These are phyloP conservation scores for Cladosporium sp. DNA, from an alignment of 2,329 filamentous ascomycete genomes.

Conservation along the genomic window DNA sequence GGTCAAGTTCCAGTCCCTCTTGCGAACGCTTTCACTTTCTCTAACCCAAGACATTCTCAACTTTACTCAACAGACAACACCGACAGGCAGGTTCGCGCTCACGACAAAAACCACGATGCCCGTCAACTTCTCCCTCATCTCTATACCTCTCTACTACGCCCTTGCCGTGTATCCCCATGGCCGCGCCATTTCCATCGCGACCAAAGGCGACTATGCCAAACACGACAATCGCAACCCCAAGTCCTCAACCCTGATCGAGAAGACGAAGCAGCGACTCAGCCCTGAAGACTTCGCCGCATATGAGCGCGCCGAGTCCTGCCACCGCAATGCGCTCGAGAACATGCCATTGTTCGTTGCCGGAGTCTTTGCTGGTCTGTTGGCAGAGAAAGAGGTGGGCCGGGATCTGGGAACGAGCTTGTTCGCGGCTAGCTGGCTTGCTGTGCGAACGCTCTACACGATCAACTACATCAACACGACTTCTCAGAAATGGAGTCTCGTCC, in stretches of 20 bases:
- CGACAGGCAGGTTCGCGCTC: too few relatives aligned
- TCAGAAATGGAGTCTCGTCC: constrained; percentile 21
- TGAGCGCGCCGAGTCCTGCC: constrained; percentile 43
- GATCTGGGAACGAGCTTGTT: constrained; percentile 32
- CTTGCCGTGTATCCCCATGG: constrained; percentile 39
- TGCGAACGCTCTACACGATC: constrained; percentile 34
- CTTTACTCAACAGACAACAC: neutral
- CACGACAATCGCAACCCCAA: constrained; percentile 45
- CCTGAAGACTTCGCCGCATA: constrained; percentile 37
- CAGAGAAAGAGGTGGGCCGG: constrained; percentile 26
- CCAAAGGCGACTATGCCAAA: constrained; percentile 31
- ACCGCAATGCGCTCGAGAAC: constrained; percentile 45
- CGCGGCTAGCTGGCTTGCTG: constrained; percentile 33
- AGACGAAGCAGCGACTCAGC: constrained; percentile 35
- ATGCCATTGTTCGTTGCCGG: constrained; percentile 43
- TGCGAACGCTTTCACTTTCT: neutral
- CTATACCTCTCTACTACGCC: constrained; percentile 42
- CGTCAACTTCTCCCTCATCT: constrained; percentile 40
- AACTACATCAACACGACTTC: constrained; percentile 34
- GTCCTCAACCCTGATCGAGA: constrained; percentile 29
- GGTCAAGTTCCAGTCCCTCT: neutral
- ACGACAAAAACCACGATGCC: constrained; percentile 12
- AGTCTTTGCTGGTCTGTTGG: constrained; percentile 41
- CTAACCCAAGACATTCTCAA: neutral
- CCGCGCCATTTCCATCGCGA: constrained; percentile 35